These are phyloP conservation scores for Solanum hybrid DNA, from an alignment of 305 asterid genomes.

Conservation along the genomic window DNA sequence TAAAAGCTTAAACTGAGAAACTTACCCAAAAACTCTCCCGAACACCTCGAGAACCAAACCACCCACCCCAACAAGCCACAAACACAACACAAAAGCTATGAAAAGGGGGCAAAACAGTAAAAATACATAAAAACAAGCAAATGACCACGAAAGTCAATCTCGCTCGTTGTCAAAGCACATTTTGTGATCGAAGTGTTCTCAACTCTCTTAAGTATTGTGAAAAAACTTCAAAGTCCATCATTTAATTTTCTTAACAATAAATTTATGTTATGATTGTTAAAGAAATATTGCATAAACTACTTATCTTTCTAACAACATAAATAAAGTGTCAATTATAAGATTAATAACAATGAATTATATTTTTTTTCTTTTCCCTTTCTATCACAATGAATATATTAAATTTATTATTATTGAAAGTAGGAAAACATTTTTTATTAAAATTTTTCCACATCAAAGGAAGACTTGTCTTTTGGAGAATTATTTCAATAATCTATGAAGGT, in stretches of 20 bases:
- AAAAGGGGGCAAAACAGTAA: no score
- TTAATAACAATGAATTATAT: background rate
- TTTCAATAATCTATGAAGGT: background rate
- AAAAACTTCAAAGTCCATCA: no score
- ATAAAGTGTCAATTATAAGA: background rate
- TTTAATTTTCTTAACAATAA: background rate
- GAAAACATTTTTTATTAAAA: background rate
- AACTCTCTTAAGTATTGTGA: background rate
- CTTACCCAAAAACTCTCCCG: no score
- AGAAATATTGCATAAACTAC: background rate
- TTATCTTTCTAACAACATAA: background rate
- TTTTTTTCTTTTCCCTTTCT: background rate
- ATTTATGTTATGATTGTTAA: background rate
- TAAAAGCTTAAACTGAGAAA: no score
- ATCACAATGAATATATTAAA: background rate
- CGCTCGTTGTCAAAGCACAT: no score
- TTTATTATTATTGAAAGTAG: background rate
- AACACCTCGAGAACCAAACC: no score
- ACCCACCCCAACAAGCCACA: background rate
- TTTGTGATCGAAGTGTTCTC: no score
- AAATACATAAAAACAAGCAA: background rate
- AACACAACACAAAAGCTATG: background rate
- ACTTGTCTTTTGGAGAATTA: background rate
- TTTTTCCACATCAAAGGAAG: background rate
- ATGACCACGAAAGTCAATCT: background rate